Conservation (phyloP, 1,139 yeast genomes). For the Debaryomyces coudertii region DNA sequence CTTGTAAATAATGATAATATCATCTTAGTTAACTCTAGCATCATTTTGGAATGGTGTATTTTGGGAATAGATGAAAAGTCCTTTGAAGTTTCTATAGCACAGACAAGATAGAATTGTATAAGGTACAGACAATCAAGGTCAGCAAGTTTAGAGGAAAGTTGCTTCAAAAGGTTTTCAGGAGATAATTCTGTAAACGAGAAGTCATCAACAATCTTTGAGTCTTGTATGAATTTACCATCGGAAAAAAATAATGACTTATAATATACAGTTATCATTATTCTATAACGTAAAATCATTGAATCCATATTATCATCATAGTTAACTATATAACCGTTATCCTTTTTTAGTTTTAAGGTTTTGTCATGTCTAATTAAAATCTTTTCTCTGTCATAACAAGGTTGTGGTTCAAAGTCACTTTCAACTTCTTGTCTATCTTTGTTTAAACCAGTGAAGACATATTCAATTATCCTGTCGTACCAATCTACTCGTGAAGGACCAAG, state of each 20-base stretch:
- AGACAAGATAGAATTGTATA: conserved; percentile 9
- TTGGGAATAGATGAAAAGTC: background rate
- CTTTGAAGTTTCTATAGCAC: background rate
- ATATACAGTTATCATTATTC: conserved; percentile 25
- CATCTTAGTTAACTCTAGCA: background rate
- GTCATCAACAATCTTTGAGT: background rate
- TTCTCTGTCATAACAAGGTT: conserved; percentile 36
- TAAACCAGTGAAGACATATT: conserved; percentile 34
- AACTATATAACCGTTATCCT: conserved; percentile 9
- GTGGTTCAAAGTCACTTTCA: conserved; percentile 19
- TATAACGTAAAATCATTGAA: conserved; percentile 33
- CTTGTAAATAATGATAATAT: background rate
- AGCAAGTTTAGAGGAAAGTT: conserved; percentile 3
- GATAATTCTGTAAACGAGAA: background rate
- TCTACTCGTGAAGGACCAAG: conserved; percentile 21
- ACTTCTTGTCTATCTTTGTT: conserved; percentile 13
- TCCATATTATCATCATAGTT: conserved; percentile 27
- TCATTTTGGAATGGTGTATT: background rate
- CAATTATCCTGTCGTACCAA: conserved; percentile 40
- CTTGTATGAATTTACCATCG: background rate
- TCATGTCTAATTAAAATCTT: conserved; percentile 25
- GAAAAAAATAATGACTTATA: conserved; percentile 24
- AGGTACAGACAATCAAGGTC: conserved; percentile 8
- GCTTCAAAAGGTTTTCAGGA: conserved; percentile 2
- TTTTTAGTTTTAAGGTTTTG: conserved; percentile 13